These are phyloP conservation scores for Wickerhamomyces kurtzmanii DNA, from an alignment of 805 yeast species.

Conservation along the genomic window DNA sequence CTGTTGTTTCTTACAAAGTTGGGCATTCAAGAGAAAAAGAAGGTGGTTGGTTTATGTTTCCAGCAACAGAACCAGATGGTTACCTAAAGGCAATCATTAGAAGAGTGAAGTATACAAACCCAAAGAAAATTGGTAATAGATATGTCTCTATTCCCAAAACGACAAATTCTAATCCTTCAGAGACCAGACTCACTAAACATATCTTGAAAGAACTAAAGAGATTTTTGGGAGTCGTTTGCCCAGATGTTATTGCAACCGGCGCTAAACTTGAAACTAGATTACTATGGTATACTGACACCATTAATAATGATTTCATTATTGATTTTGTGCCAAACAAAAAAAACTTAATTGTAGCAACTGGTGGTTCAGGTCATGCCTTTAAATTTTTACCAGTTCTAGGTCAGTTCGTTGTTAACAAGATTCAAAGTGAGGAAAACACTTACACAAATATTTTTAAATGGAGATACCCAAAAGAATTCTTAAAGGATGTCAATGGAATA, in stretches of 20 bases:
- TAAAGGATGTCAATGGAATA: constrained; percentile 6
- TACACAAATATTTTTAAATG: constrained; percentile 10
- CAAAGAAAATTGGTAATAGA: constrained; percentile 11
- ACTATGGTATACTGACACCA: constrained; percentile 24
- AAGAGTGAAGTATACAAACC: constrained; percentile 25
- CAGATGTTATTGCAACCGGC: constrained; percentile 16
- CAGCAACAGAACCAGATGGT: constrained; percentile 24
- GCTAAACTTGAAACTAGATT: constrained; percentile 15
- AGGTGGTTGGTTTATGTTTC: constrained; percentile 25
- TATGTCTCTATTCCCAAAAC: constrained; percentile 22
- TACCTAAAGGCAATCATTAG: constrained; percentile 24
- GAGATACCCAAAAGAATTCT: constrained; percentile 8
- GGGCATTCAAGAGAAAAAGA: constrained; percentile 21
- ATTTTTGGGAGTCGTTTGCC: constrained; percentile 16
- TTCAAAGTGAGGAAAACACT: constrained; percentile 4
- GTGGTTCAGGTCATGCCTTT: constrained; percentile 27
- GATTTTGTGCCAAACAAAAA: constrained; percentile 22
- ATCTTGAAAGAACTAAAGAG: constrained; percentile 17
- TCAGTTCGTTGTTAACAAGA: constrained; percentile 16
- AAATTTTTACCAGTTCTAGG: constrained; percentile 24
- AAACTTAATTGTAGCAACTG: constrained; percentile 20
- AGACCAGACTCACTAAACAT: constrained; percentile 14
- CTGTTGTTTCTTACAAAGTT: constrained; percentile 24
- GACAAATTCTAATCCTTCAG: constrained; percentile 12
- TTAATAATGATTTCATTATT: constrained; percentile 20